phyloP scores from a whole-genome alignment of 805 yeast genomes.

The Sugiyamaella mastotermitis region DNA sequence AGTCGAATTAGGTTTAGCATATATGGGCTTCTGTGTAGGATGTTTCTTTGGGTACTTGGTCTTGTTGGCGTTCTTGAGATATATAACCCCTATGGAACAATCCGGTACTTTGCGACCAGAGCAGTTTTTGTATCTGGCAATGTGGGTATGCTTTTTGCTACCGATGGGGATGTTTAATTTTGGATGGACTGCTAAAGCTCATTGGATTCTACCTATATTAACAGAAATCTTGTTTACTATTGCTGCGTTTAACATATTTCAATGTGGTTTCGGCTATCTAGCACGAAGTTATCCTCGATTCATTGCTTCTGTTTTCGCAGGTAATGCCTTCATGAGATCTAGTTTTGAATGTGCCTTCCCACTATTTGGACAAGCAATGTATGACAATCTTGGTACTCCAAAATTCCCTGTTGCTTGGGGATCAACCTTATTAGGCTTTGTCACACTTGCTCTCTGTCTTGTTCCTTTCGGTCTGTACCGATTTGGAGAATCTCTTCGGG shows the following conservation, averaged over 20 bases:
- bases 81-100: constrained; percentile 5
- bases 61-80: constrained; percentile 7
- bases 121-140: constrained; percentile 13
- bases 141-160: constrained; percentile 24
- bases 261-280: constrained; percentile 43
- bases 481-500: constrained; percentile 31
- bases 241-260: constrained; percentile 42
- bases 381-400: constrained; percentile 31
- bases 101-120: constrained; percentile 15
- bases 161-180: constrained; percentile 43
- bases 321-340: constrained; percentile 46
- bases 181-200: constrained; percentile 48
- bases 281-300: constrained; percentile 42
- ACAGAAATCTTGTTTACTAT: constrained; percentile 36
- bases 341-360: constrained; percentile 55
- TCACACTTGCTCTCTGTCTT: constrained; percentile 37
- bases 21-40: constrained; percentile 43
- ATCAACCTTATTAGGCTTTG: constrained; percentile 41
- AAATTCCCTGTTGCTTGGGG: constrained; percentile 60
- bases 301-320: constrained; percentile 55
- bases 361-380: constrained; percentile 57
- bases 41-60: constrained; percentile 33
- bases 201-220: constrained; percentile 47
- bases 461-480: constrained; percentile 41
- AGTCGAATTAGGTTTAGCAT: constrained; percentile 44